phyloP scores from a whole-genome alignment of 768 basidiomycete species.

The Suillus hirtellus region DNA sequence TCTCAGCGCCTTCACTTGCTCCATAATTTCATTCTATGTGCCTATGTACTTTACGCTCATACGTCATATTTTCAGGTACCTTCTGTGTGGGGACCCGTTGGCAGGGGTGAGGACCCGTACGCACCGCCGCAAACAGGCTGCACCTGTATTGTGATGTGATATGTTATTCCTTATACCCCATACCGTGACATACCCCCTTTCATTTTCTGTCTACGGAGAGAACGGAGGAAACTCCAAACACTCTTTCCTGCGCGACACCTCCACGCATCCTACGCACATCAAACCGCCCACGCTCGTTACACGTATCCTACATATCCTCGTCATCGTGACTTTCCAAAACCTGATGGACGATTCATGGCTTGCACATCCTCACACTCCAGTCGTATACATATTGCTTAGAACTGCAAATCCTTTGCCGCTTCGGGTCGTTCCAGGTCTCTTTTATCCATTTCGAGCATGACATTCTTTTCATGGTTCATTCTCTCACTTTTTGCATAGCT shows the following conservation, averaged over 20 bases:
- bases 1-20: neutral
- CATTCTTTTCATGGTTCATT: slow-evolving; percentile 10
- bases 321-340: slow-evolving; percentile 25
- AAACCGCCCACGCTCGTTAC: slow-evolving; percentile 29
- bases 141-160: slow-evolving; percentile 72
- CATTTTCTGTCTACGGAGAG: slow-evolving; percentile 11
- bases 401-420: slow-evolving; percentile 10
- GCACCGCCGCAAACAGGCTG: slow-evolving; percentile 78
- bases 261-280: slow-evolving; percentile 24
- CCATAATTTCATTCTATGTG: too few species aligned
- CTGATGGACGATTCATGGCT: slow-evolving; percentile 25
- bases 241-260: slow-evolving; percentile 4
- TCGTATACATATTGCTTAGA: slow-evolving; percentile 23
- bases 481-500: slow-evolving; percentile 21
- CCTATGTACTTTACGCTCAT: neutral
- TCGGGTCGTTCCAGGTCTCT: neutral
- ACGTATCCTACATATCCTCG: slow-evolving; percentile 26
- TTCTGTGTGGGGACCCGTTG: slow-evolving; percentile 91
- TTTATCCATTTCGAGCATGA: slow-evolving; percentile 3
- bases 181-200: slow-evolving; percentile 32
- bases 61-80: slow-evolving; percentile 58
- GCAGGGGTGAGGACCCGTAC: slow-evolving; percentile 91
- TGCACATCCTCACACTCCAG: slow-evolving; percentile 12
- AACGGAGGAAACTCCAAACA: neutral
- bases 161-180: slow-evolving; percentile 32